Percentiles rank a stretch among this genome's conserved stretches.
Conservation (phyloP, 345 rosid species). For the Populus tremula region DNA sequence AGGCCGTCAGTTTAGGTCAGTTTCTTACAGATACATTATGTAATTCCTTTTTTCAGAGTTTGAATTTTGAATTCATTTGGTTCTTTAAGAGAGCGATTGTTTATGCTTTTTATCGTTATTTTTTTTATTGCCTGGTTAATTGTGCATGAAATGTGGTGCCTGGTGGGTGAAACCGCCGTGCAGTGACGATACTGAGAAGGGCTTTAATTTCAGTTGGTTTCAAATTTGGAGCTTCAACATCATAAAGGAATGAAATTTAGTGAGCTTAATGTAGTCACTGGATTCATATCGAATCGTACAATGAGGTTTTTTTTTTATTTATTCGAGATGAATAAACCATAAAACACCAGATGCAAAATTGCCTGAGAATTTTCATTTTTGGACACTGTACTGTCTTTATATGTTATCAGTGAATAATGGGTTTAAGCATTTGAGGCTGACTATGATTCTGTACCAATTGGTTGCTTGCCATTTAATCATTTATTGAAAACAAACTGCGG, state of each 20-base stretch:
- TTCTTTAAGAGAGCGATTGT: not conserved
- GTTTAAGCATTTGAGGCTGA: not conserved
- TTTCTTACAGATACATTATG: not conserved
- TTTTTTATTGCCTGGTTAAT: not conserved
- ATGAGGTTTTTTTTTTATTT: not conserved
- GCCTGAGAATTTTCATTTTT: not conserved
- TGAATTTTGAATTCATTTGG: not conserved
- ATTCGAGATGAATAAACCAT: not conserved
- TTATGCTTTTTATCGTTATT: not conserved
- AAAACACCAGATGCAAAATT: not conserved
- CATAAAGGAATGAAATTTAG: not conserved
- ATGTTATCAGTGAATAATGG: not conserved
- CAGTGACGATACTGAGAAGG: not conserved
- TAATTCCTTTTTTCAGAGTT: not conserved
- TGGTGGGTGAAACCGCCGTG: not conserved
- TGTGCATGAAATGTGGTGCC: not conserved
- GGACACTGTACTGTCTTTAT: not conserved
- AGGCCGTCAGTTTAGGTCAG: conserved; percentile 78
- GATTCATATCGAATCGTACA: not conserved
- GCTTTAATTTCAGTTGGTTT: not conserved
- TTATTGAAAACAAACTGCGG: not conserved
- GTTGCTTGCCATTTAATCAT: not conserved
- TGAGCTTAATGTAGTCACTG: not conserved
- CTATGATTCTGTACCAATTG: not conserved
- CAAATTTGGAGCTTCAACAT: not conserved